Evolutionary conservation across 1,139 yeast species (phyloP), one percentile per base, ranked within the genome.

Genomic region (Yamadazyma kanchanaburiensis): DNA sequence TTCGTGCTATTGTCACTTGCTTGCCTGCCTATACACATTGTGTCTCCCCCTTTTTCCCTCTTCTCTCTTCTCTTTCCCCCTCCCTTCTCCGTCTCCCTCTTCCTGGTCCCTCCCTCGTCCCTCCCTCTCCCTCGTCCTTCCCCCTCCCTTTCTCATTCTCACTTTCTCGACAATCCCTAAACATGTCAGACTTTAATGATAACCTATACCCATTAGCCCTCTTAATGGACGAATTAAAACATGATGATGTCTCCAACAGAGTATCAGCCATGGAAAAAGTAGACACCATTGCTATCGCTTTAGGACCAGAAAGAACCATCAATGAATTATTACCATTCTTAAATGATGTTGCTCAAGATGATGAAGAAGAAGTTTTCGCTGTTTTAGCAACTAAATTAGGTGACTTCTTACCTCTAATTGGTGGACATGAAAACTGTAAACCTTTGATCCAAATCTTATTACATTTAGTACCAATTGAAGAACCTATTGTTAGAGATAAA

Each of bases 341-440:
- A 42, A 61, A 58, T 40, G 86, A 84, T 46, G 97, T 88, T 25
- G 89, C 96, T 8, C 96, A 91, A 46, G 99, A 91, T 49, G 99
- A 94, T 55, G 98, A 94, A 59, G 99, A 94, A 57, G 99, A 94
- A 59, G 96, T 94, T 6, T 81, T 91, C 58, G 87, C 96, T 1
- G 94, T 88, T 12, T 72, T 94, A 44, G 97, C 97, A 3, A 85
- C 83, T 45, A 91, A 89, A 62, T 64, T 94, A 45, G 95, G 95
- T 24, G 77, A 76, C 34, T 91, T 94, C 53, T 77, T 89, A 22
- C 95, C 96, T 44, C 51, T 64, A 41, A 78, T 94, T 37, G 98
- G 98, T 24, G 98, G 98, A 19, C 70, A 81, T 28, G 77, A 80
- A 45, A 70, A 80, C 56, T 85, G 91, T 25, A 78, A 84, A 40